Evolutionary conservation across 2,329 filamentous ascomycete genomes (phyloP), one percentile per base, ranked within the genome.

Genomic region (Cytospora mali): DNA sequence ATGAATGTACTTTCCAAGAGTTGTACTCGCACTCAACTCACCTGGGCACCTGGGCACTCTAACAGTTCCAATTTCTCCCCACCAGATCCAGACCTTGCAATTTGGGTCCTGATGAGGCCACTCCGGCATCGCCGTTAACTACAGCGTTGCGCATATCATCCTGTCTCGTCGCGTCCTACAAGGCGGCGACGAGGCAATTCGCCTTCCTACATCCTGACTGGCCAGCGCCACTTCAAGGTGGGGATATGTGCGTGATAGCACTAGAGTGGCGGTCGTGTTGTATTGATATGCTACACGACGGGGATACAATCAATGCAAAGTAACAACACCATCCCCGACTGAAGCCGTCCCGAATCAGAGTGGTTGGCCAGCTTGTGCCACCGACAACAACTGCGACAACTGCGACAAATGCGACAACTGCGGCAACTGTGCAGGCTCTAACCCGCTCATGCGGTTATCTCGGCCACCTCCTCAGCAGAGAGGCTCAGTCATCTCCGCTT

Each of bases 361-460:
- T n/a, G 29, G n/a, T 58, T 31, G 29, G 55, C 55, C 31, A n/a
- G 25, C 29, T 16, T 23, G 28, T 31, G 46, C 29, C 55, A 58
- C 29, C 7, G 9, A 29, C 13, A 14, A 29, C 13, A n/a, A 58
- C 28, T 7, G 35, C 35, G 16, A 39, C 35, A 35, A n/a, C n/a
- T n/a, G n/a, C n/a, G n/a, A n/a, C n/a, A n/a, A n/a, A n/a, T n/a
- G n/a, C n/a, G n/a, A n/a, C n/a, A n/a, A n/a, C n/a, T n/a, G n/a
- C n/a, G n/a, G n/a, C 55, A 58, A 29, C 9, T 50, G n/a, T n/a
- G n/a, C n/a, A n/a, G 52, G n/a, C 49, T 18, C 16, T 39, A 18
- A 39, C 35, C 33, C n/a, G n/a, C n/a, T n/a, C n/a, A n/a, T n/a
- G n/a, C n/a, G n/a, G n/a, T n/a, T n/a, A n/a, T n/a, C n/a, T n/a